Percentiles rank a stretch among this genome's conserved stretches.
phyloP scores from a whole-genome alignment of 179 eudicot species.

The Spinacia oleracea region DNA sequence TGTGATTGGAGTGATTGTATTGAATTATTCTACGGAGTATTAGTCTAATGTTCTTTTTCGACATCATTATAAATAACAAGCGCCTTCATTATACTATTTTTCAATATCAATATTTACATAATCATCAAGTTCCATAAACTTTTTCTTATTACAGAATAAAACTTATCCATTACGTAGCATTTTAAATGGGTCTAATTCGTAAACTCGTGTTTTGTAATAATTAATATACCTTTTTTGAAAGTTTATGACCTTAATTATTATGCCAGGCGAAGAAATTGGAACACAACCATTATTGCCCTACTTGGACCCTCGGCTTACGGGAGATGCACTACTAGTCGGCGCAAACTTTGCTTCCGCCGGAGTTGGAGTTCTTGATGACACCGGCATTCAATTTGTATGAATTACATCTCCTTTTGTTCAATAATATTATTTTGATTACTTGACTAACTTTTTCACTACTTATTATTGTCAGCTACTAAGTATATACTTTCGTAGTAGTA shows the following conservation, averaged over 20 bases:
- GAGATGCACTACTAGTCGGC: conserved; percentile 42
- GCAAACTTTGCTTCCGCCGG: conserved; percentile 68
- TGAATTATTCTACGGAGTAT: neutral
- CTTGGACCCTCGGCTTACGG: conserved; percentile 42
- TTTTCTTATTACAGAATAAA: neutral
- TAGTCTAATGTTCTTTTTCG: neutral
- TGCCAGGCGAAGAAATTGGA: conserved; percentile 50
- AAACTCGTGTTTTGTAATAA: too few species aligned
- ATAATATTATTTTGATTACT: neutral
- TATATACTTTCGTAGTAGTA: too few species aligned
- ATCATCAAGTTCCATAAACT: neutral
- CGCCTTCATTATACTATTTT: neutral
- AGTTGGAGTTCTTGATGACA: conserved; percentile 55
- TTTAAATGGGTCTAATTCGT: too few species aligned
- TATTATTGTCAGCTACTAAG: too few species aligned
- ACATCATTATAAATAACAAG: neutral
- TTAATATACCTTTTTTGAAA: too few species aligned
- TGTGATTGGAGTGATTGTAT: neutral
- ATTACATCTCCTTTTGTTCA: neutral
- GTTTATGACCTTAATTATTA: neutral
- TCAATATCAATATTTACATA: neutral
- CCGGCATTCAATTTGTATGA: conserved; percentile 55
- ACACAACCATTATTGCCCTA: conserved; percentile 41
- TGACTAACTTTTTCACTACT: too few species aligned
- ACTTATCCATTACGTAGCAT: neutral